Percentiles rank a stretch among this genome's conserved stretches.
These are phyloP conservation scores for Puccinia hordei DNA, from an alignment of 1,284 basidiomycete species.

Conservation along the genomic window DNA sequence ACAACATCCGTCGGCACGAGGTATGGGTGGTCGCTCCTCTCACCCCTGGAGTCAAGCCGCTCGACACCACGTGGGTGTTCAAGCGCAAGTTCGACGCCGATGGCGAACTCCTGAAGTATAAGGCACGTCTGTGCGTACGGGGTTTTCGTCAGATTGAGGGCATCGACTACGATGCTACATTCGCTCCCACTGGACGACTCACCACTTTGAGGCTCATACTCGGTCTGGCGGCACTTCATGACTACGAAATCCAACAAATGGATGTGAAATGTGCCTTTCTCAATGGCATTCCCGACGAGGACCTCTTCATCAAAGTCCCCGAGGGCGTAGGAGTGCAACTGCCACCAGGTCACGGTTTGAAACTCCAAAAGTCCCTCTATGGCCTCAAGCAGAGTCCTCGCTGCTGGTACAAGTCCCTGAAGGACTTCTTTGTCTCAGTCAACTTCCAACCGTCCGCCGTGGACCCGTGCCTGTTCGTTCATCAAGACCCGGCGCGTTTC, in stretches of 20 bases:
- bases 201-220: neutral
- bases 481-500: neutral
- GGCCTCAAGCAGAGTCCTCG: constrained; percentile 9
- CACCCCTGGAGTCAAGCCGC: neutral
- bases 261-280: constrained; percentile 7
- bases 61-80: constrained; percentile 23
- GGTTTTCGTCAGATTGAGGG: constrained; percentile 18
- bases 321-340: neutral
- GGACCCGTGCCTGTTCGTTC: constrained; percentile 20
- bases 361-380: constrained; percentile 18
- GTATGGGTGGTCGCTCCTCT: neutral
- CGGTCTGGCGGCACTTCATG: neutral
- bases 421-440: neutral
- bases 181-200: neutral
- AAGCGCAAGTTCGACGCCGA: constrained; percentile 5
- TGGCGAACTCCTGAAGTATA: constrained; percentile 1
- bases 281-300: neutral
- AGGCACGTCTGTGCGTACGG: neutral
- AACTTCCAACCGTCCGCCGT: neutral
- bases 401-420: constrained; percentile 18
- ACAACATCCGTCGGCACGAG: constrained; percentile 6
- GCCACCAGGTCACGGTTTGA: neutral
- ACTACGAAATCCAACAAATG: constrained; percentile 30
- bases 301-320: constrained; percentile 10
- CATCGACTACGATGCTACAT: neutral